Conservation (phyloP, 495 filamentous ascomycete species). For the Trichoderma gamsii region DNA sequence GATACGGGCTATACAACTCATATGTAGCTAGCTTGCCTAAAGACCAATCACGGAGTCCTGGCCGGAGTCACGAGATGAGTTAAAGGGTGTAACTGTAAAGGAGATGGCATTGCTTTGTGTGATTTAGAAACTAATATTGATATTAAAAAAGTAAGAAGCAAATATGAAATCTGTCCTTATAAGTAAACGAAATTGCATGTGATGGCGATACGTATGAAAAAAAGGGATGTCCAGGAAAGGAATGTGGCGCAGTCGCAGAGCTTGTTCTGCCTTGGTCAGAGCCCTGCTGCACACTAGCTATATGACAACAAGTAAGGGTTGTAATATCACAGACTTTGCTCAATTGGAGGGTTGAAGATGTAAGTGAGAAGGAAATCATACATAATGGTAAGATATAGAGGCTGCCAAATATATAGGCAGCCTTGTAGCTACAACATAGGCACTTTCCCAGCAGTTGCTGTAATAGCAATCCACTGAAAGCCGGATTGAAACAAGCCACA, state of each 20-base stretch:
- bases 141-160: neutral
- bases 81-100: neutral
- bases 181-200: neutral
- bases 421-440: neutral
- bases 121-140: neutral
- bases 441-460: neutral
- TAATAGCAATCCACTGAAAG: neutral
- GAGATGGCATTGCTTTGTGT: neutral
- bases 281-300: neutral
- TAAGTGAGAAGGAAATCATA: neutral
- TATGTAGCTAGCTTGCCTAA: neutral
- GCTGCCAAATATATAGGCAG: too few species aligned
- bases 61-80: neutral
- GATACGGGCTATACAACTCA: neutral
- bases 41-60: neutral
- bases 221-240: neutral
- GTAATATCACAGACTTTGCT: neutral
- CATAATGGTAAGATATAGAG: neutral
- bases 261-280: neutral
- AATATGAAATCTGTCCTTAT: too few species aligned
- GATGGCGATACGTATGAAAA: neutral
- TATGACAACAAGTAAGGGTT: neutral
- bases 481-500: neutral
- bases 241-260: constrained; percentile 7
- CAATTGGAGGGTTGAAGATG: neutral